These are phyloP conservation scores for Artemisia tridentata DNA, from an alignment of 129 eudicot species.

Conservation along the genomic window DNA sequence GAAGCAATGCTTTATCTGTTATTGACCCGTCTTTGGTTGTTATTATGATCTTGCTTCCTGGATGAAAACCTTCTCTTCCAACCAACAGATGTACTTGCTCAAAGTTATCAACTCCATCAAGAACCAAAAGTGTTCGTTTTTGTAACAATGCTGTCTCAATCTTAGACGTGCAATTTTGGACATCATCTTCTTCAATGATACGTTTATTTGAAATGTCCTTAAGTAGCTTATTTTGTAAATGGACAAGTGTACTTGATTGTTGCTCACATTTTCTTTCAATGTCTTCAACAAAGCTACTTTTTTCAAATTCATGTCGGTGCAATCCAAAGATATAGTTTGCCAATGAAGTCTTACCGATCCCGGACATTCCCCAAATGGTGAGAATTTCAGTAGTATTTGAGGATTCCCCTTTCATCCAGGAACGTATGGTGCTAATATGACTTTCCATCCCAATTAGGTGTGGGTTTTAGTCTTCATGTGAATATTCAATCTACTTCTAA, in stretches of 20 bases:
- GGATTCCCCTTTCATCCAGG: not conserved
- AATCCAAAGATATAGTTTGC: not conserved
- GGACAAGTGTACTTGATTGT: not conserved
- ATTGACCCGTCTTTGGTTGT: slow-evolving; percentile 9
- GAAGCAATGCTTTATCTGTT: slow-evolving; percentile 12
- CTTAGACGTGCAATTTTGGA: not conserved
- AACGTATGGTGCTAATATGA: not conserved
- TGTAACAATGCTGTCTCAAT: not conserved
- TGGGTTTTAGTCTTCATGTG: not conserved
- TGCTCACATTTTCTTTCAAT: not conserved
- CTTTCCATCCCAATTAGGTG: not conserved
- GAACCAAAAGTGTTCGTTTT: not conserved
- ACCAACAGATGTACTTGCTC: not conserved
- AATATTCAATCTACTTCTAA: not conserved
- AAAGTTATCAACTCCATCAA: slow-evolving; percentile 12
- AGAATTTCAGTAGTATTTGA: not conserved
- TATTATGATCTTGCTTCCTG: slow-evolving; percentile 10
- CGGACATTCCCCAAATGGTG: not conserved
- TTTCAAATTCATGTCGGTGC: not conserved
- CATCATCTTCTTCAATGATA: not conserved
- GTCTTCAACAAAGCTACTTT: not conserved
- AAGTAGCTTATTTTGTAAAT: not conserved
- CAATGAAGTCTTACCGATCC: not conserved
- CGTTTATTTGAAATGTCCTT: not conserved
- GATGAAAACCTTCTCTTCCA: slow-evolving; percentile 1